Percentiles rank a stretch among this genome's conserved stretches.
Conservation (phyloP, 345 rosid species). For the Geranium brycei region DNA sequence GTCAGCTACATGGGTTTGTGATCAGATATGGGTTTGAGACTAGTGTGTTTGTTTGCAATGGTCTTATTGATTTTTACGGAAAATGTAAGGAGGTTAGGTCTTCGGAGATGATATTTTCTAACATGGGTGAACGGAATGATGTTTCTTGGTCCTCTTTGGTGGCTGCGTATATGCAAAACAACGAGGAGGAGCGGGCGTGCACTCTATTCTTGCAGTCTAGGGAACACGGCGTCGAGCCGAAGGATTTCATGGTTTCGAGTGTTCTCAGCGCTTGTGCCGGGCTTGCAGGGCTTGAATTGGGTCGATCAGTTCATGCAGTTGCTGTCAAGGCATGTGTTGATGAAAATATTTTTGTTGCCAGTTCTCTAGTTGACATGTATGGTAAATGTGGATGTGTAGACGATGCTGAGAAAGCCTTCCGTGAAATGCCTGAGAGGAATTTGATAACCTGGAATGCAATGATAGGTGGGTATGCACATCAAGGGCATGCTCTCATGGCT, state of each 20-base stretch:
- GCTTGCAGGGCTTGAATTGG: slow-evolving; percentile 50
- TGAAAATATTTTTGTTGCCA: slow-evolving; percentile 50
- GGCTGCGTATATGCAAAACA: slow-evolving; percentile 57
- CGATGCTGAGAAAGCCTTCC: slow-evolving; percentile 43
- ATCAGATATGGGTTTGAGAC: slow-evolving; percentile 41
- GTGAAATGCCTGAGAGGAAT: slow-evolving; percentile 49
- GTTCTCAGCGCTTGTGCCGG: slow-evolving; percentile 62
- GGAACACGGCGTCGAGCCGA: slow-evolving; percentile 37
- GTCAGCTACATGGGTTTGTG: slow-evolving; percentile 50
- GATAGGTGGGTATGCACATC: slow-evolving; percentile 70
- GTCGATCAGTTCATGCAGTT: slow-evolving; percentile 56
- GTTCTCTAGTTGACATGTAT: slow-evolving; percentile 78
- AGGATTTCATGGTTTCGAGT: slow-evolving; percentile 62
- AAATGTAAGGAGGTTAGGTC: slow-evolving; percentile 46
- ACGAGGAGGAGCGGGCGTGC: slow-evolving; percentile 65
- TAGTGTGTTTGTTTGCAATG: slow-evolving; percentile 51
- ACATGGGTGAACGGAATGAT: slow-evolving; percentile 43
- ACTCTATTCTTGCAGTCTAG: slow-evolving; percentile 30
- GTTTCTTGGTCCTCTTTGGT: slow-evolving; percentile 82
- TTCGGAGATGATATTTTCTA: slow-evolving; percentile 39
- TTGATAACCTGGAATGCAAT: slow-evolving; percentile 66
- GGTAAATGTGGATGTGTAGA: slow-evolving; percentile 81
- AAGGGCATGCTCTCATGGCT: slow-evolving; percentile 52
- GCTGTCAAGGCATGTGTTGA: slow-evolving; percentile 61
- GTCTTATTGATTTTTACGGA: slow-evolving; percentile 70